These are phyloP conservation scores for Dillenia turbinata DNA, from an alignment of 164 flowering plant species.

Conservation along the genomic window DNA sequence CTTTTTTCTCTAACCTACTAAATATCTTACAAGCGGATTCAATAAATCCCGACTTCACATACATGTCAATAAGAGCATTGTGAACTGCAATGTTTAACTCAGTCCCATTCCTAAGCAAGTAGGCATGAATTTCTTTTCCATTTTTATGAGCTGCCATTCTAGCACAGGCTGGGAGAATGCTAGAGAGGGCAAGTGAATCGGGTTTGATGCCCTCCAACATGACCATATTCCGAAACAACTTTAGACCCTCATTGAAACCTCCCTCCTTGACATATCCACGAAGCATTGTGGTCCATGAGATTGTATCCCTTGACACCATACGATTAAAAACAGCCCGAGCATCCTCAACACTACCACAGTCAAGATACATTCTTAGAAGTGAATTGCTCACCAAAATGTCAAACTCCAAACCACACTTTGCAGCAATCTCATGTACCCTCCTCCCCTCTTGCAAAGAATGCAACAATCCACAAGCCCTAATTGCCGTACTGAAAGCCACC, in stretches of 20 bases:
- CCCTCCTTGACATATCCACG: slow-evolving; percentile 55
- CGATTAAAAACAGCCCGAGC: slow-evolving; percentile 46
- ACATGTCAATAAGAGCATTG: slow-evolving; percentile 71
- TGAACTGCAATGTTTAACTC: slow-evolving; percentile 29
- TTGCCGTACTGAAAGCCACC: slow-evolving; percentile 45
- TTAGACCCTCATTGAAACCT: slow-evolving; percentile 54
- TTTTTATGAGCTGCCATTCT: slow-evolving; percentile 52
- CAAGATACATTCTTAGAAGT: slow-evolving; percentile 60
- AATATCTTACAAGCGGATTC: slow-evolving; percentile 47
- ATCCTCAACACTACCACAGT: slow-evolving; percentile 41
- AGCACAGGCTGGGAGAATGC: slow-evolving; percentile 71
- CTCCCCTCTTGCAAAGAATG: slow-evolving; percentile 44
- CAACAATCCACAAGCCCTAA: slow-evolving; percentile 41
- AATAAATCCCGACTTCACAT: slow-evolving; percentile 58
- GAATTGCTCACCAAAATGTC: slow-evolving; percentile 57
- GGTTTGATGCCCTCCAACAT: slow-evolving; percentile 34
- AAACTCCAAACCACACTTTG: slow-evolving; percentile 34
- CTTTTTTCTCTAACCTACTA: slow-evolving; percentile 34
- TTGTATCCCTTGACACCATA: slow-evolving; percentile 43
- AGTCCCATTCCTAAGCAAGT: slow-evolving; percentile 36
- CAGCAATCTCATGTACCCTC: slow-evolving; percentile 42
- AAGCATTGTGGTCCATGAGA: slow-evolving; percentile 61
- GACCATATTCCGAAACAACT: slow-evolving; percentile 51
- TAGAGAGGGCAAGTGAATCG: slow-evolving; percentile 39
- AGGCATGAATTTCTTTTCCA: slow-evolving; percentile 62